phyloP scores from a whole-genome alignment of 2,329 filamentous ascomycete genomes.

The Aspergillus ruber region DNA sequence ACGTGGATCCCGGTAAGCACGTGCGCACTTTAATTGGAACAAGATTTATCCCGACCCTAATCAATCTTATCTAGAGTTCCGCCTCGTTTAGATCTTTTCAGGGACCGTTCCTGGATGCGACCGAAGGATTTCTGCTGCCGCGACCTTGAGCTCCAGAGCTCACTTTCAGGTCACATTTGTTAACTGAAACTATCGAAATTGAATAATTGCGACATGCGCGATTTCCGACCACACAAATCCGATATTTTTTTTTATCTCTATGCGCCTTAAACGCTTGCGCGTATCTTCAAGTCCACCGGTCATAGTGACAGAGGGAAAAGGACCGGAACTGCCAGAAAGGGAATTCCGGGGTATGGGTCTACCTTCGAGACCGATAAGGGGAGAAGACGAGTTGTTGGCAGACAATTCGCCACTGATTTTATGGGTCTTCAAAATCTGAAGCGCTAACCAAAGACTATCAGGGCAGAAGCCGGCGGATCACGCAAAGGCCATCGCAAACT shows the following conservation, averaged over 20 bases:
- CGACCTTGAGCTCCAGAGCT: background rate
- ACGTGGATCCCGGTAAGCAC: background rate
- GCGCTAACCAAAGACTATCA: background rate
- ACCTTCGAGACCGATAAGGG: background rate
- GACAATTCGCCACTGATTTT: background rate
- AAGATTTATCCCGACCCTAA: background rate
- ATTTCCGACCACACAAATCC: background rate
- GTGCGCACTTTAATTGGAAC: background rate
- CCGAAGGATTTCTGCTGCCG: background rate
- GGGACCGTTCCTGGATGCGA: background rate
- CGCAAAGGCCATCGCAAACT: background rate
- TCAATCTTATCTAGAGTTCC: conserved; percentile 1
- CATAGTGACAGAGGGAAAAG: background rate
- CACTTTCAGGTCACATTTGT: background rate
- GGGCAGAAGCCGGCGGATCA: background rate
- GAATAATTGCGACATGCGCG: background rate
- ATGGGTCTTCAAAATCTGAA: conserved; percentile 1
- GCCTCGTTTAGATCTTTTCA: conserved; percentile 1
- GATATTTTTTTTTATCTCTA: background rate
- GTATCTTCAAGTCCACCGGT: background rate
- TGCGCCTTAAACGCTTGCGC: background rate
- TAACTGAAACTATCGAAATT: background rate
- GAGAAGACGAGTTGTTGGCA: background rate
- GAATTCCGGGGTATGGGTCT: background rate
- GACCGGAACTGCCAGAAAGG: background rate